phyloP scores from a whole-genome alignment of 495 filamentous ascomycete genomes.

The Glonium stellatum region DNA sequence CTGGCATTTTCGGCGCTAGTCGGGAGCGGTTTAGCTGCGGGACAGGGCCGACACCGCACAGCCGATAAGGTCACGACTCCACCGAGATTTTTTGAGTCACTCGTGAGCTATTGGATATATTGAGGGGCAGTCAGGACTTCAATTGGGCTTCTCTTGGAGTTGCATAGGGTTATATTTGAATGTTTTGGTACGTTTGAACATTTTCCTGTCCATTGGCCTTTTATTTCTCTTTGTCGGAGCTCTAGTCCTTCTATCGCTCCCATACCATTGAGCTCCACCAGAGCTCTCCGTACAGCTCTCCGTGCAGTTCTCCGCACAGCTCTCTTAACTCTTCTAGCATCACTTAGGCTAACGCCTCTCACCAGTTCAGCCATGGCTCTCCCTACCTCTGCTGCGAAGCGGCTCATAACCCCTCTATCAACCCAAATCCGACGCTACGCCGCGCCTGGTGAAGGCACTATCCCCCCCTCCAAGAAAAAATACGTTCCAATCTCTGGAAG shows the following conservation, averaged over 20 bases:
- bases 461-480: constrained; percentile 52
- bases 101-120: background rate
- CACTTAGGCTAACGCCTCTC: background rate
- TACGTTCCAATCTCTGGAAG: constrained; percentile 80
- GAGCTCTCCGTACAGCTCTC: no score
- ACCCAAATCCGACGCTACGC: constrained; percentile 34
- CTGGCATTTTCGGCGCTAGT: background rate
- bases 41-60: background rate
- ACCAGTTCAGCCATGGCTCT: constrained; percentile 2
- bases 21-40: background rate
- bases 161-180: no score
- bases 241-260: no score
- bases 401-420: background rate
- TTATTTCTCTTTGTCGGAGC: no score
- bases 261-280: no score
- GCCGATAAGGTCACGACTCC: background rate
- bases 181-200: no score
- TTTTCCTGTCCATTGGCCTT: no score
- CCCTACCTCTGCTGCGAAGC: constrained; percentile 8
- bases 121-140: background rate
- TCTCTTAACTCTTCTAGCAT: background rate
- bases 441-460: constrained; percentile 33
- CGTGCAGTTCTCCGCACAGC: background rate
- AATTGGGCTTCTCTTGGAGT: background rate
- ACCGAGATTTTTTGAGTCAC: background rate